Evolutionary conservation across 768 basidiomycete genomes (phyloP), one percentile per base, ranked within the genome.

Genomic region (Cyclocybe aegerita): DNA sequence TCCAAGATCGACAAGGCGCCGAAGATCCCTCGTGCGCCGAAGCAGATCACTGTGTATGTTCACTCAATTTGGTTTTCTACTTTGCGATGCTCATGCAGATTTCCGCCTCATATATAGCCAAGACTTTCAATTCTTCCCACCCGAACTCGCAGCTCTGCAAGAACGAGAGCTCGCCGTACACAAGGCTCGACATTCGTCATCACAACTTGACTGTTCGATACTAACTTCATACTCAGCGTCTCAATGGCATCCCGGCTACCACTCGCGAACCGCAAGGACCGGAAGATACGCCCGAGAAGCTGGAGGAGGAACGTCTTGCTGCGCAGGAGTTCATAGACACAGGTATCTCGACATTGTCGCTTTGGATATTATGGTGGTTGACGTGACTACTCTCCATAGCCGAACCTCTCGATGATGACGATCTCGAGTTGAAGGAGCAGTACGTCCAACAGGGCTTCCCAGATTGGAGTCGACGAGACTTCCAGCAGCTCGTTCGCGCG

Each of bases 41-140:
- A 95, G 65, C 93, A 94, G 68, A 80, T 93, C 49, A 72, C 80
- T 7, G 82, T 92, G 92, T 92, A 48, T 52, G 88, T 75, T 39
- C 23, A 23, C 34, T 1, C 6, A 5, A 14, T 56, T 17, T 3
- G n/a, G 49, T 40, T 35, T 2, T 3, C 7, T 39, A 8, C 17
- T 52, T 39, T 34, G 7, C n/a, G 52, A 47, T 35, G 53, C 38
- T 32, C 7, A 39, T 59, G 34, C 46, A 34, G 47, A 29, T 49
- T 35, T 15, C 10, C 12, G 10, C 38, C 34, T 14, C 2, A 31
- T 40, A 14, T 48, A 17, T 60, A 94, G 91, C 56, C 88, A 94
- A 69, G 96, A 97, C 66, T 96, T 93, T 78, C 96, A 99, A 63
- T 98, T 99, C 77, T 98, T 91, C 73, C 89, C 94, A 6, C 81